These are phyloP conservation scores for Fusarium poae DNA, from an alignment of 2,329 filamentous ascomycete genomes.

Conservation along the genomic window DNA sequence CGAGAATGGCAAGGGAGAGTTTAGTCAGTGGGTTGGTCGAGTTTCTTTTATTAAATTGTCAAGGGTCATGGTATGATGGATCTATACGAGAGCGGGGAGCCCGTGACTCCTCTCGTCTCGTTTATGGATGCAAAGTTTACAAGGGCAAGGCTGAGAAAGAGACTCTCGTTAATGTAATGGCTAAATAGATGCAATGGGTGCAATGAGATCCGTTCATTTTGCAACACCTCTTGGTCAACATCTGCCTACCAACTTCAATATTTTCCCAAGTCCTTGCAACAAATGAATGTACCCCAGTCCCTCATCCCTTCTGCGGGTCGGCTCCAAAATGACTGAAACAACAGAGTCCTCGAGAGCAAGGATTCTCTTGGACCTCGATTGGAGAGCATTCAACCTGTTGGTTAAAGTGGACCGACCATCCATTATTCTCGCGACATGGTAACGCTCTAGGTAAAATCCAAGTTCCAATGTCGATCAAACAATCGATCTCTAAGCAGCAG, in stretches of 20 bases:
- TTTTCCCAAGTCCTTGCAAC: neutral
- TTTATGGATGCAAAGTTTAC: constrained; percentile 7
- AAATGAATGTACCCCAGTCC: constrained; percentile 14
- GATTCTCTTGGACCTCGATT: constrained; percentile 14
- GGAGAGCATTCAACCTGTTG: constrained; percentile 1
- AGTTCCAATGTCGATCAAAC: constrained; percentile 37
- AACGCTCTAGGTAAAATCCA: constrained; percentile 2
- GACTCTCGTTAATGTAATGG: too few species aligned
- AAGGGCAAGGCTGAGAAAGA: constrained; percentile 19
- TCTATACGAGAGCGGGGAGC: constrained; percentile 26
- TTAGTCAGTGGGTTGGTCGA: neutral
- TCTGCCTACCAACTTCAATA: too few species aligned
- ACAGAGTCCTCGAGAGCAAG: constrained; percentile 19
- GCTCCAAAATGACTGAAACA: constrained; percentile 39
- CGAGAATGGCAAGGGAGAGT: constrained; percentile 21
- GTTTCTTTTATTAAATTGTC: constrained; percentile 34
- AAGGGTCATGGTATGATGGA: constrained; percentile 41
- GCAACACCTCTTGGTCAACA: too few species aligned
- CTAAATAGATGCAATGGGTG: neutral
- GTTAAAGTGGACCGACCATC: constrained; percentile 25
- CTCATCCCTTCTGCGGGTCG: constrained; percentile 32
- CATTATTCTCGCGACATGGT: constrained; percentile 26
- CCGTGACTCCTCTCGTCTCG: constrained; percentile 14
- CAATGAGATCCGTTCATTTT: neutral
- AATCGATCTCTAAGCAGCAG: constrained; percentile 3